A percentile compares a stretch with the other conserved stretches of the same genome.
phyloP scores from a whole-genome alignment of 768 basidiomycete species.

The Kwoniella botswanensis region DNA sequence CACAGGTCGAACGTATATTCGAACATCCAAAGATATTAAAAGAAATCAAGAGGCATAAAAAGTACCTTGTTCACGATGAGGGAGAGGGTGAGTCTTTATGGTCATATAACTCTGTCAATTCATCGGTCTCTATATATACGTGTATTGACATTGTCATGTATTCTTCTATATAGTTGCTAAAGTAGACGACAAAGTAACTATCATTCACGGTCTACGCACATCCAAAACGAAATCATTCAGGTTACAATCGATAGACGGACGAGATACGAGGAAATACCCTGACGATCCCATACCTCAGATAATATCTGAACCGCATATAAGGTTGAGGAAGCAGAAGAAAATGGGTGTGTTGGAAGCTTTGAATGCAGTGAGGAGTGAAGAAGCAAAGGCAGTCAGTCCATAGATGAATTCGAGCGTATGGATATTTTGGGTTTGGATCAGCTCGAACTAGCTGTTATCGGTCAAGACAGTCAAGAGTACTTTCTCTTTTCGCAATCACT shows the following conservation, averaged over 20 bases:
- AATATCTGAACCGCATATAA: conserved; percentile 19
- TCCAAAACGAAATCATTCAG: conserved; percentile 50
- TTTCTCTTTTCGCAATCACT: too few species aligned
- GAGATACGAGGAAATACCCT: conserved; percentile 20
- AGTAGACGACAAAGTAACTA: conserved; percentile 47
- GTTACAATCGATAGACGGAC: conserved; percentile 20
- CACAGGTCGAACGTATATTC: conserved; percentile 43
- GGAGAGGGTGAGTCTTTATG: conserved; percentile 37
- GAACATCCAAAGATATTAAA: conserved; percentile 54
- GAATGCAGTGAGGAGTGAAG: conserved; percentile 6
- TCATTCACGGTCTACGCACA: conserved; percentile 50
- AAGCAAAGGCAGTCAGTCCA: conserved; percentile 1
- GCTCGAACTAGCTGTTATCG: too few species aligned
- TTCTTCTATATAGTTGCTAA: conserved; percentile 30
- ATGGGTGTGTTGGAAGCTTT: conserved; percentile 18
- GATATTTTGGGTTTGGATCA: background rate
- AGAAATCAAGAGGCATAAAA: conserved; percentile 44
- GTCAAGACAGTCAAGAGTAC: too few species aligned
- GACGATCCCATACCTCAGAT: conserved; percentile 13
- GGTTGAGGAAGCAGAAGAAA: conserved; percentile 17
- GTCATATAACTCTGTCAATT: background rate
- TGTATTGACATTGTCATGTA: background rate
- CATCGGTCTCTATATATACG: background rate
- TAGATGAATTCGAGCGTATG: background rate
- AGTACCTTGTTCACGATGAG: conserved; percentile 54